phyloP scores from a whole-genome alignment of 768 basidiomycete genomes.

The Tricholoma sp. region DNA sequence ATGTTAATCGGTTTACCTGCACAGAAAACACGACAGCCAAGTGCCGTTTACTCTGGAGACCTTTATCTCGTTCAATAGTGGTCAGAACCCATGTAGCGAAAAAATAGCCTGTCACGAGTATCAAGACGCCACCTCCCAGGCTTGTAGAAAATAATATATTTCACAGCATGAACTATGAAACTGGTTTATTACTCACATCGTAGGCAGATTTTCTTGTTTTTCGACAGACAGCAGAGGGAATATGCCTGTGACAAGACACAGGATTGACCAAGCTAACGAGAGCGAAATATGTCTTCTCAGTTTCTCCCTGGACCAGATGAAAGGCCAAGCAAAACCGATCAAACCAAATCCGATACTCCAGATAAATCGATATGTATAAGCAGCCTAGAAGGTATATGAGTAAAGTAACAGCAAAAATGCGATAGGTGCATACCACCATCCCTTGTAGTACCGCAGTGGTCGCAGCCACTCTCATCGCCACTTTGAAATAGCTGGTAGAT shows the following conservation, averaged over 20 bases:
- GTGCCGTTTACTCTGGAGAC: slow-evolving; percentile 3
- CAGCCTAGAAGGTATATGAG: slow-evolving; percentile 37
- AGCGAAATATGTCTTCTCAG: slow-evolving; percentile 20
- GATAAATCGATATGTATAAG: slow-evolving; percentile 64
- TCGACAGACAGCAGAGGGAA: slow-evolving; percentile 75
- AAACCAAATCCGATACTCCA: slow-evolving; percentile 66
- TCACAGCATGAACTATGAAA: no score
- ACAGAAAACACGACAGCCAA: slow-evolving; percentile 6
- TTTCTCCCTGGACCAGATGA: slow-evolving; percentile 40
- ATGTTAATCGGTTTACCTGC: slow-evolving; percentile 16
- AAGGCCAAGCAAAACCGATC: slow-evolving; percentile 66
- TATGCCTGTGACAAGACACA: slow-evolving; percentile 51
- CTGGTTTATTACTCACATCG: slow-evolving; percentile 45
- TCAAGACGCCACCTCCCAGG: slow-evolving; percentile 40
- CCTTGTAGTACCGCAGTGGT: slow-evolving; percentile 46
- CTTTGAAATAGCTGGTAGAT: slow-evolving; percentile 4
- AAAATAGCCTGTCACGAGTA: slow-evolving; percentile 32
- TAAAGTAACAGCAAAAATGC: not conserved
- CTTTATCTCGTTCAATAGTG: slow-evolving; percentile 5
- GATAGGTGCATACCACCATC: slow-evolving; percentile 54
- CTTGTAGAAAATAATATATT: slow-evolving; percentile 21
- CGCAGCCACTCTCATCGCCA: slow-evolving; percentile 23
- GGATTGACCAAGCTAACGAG: slow-evolving; percentile 37
- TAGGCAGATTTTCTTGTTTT: slow-evolving; percentile 53
- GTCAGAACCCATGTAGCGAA: slow-evolving; percentile 9